Evolutionary conservation across 257 asterid genomes (phyloP).

Genomic region (Cordia subcordata): DNA sequence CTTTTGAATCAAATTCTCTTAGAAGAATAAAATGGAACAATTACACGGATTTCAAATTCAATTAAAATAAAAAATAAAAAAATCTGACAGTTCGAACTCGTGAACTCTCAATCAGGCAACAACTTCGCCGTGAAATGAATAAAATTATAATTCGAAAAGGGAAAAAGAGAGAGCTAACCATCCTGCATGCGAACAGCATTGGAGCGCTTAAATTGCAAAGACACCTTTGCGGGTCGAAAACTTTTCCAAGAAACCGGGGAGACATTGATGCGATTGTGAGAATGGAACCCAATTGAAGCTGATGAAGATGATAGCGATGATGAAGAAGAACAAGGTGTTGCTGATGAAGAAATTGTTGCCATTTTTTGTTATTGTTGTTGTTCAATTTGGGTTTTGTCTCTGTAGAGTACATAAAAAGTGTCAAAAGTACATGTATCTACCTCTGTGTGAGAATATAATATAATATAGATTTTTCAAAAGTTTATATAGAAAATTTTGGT

Average conservation of each 20-base stretch:
- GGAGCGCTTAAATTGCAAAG: constrained; percentile 43
- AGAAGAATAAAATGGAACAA: background rate
- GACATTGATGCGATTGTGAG: constrained; percentile 21
- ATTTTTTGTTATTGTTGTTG: constrained; percentile 18
- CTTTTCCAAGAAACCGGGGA: constrained; percentile 26
- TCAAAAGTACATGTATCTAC: background rate
- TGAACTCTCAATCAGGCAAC: background rate
- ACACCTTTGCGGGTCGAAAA: constrained; percentile 27
- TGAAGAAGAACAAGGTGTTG: constrained; percentile 46
- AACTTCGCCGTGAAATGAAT: background rate
- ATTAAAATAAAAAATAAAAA: background rate
- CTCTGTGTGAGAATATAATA: background rate
- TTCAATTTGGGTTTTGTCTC: background rate
- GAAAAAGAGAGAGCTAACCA: constrained; percentile 37
- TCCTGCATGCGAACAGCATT: constrained; percentile 66
- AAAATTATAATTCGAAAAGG: background rate
- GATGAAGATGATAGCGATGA: constrained; percentile 39
- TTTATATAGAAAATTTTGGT: background rate
- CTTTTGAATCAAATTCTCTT: background rate
- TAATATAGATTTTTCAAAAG: too few relatives aligned
- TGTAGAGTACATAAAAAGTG: background rate
- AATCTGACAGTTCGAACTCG: too few relatives aligned
- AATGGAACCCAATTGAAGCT: constrained; percentile 32
- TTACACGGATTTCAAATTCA: too few relatives aligned
- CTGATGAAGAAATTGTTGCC: constrained; percentile 54